Percentiles rank a stretch among this genome's conserved stretches.
Conservation (phyloP, 768 basidiomycete species). For the Leccinum truebloodii region DNA sequence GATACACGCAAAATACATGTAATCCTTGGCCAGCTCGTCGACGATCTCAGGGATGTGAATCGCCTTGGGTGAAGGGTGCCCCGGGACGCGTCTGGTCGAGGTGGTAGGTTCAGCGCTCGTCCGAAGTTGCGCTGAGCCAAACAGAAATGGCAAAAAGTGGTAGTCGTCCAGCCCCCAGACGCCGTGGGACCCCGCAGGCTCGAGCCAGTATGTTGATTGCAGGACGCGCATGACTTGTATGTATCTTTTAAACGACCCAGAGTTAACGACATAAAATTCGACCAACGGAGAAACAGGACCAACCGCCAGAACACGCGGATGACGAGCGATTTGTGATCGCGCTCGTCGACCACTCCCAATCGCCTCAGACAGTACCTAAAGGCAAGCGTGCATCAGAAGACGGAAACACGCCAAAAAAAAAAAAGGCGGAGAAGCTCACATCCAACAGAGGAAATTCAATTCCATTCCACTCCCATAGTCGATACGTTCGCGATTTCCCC, state of each 20-base stretch:
- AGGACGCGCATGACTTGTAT: slow-evolving; percentile 80
- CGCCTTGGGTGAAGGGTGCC: slow-evolving; percentile 86
- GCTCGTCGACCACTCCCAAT: slow-evolving; percentile 59
- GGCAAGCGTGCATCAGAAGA: not conserved
- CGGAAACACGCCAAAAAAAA: not conserved
- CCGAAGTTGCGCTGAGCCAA: slow-evolving; percentile 75
- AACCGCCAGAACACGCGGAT: slow-evolving; percentile 88
- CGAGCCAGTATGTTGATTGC: slow-evolving; percentile 95
- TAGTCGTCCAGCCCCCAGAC: slow-evolving; percentile 99
- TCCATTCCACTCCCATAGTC: slow-evolving; percentile 99
- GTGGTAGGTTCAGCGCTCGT: slow-evolving; percentile 10
- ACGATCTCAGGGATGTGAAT: slow-evolving; percentile 92
- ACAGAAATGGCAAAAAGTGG: slow-evolving; percentile 91
- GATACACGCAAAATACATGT: slow-evolving; percentile 98
- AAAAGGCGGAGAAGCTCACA: slow-evolving; percentile 53
- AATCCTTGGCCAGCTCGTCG: slow-evolving; percentile 87
- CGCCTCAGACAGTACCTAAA: slow-evolving; percentile 78
- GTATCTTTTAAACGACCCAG: slow-evolving; percentile 44
- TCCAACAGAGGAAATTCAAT: slow-evolving; percentile 94
- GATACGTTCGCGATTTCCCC: slow-evolving; percentile 90
- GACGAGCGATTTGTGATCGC: slow-evolving; percentile 76
- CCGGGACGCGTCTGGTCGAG: slow-evolving; percentile 33
- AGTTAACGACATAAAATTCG: not conserved
- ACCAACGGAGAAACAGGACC: slow-evolving; percentile 12
- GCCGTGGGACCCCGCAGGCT: slow-evolving; percentile 98